These are phyloP conservation scores for Quillaja saponaria DNA, from an alignment of 306 rosid genomes.

Conservation along the genomic window DNA sequence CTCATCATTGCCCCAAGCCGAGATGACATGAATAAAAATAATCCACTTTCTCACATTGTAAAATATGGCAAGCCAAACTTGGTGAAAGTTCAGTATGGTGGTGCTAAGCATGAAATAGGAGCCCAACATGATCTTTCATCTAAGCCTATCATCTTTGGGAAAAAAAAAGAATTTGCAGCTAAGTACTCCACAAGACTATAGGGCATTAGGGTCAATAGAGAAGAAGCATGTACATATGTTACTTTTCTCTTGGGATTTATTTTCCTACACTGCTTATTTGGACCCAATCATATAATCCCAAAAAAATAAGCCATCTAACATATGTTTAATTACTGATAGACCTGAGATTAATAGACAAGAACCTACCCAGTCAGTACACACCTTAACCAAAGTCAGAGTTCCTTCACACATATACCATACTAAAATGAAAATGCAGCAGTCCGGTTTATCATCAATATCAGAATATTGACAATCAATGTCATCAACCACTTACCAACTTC, in stretches of 20 bases:
- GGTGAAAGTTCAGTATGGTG: too few relatives aligned
- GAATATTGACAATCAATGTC: neutral
- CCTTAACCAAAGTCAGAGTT: neutral
- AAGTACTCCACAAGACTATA: neutral
- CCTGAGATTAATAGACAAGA: constrained; percentile 14
- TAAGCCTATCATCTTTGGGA: too few relatives aligned
- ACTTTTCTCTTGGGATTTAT: neutral
- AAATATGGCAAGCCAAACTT: too few relatives aligned
- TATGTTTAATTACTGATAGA: too few relatives aligned
- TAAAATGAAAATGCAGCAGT: neutral
- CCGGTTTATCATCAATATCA: neutral
- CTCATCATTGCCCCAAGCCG: too few relatives aligned
- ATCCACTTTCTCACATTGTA: too few relatives aligned
- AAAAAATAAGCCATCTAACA: neutral
- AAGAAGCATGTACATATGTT: neutral
- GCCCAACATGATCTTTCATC: neutral
- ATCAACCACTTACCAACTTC: constrained; percentile 12
- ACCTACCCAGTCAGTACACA: constrained; percentile 1
- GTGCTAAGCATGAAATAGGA: too few relatives aligned
- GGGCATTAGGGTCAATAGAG: neutral
- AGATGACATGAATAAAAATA: too few relatives aligned
- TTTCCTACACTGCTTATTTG: neutral
- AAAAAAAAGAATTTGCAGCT: too few relatives aligned
- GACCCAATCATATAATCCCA: neutral
- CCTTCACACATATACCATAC: neutral